Evolutionary conservation across 1,284 basidiomycete species (phyloP), one percentile per base, ranked within the genome.

Genomic region (Marasmius tenuissimus): DNA sequence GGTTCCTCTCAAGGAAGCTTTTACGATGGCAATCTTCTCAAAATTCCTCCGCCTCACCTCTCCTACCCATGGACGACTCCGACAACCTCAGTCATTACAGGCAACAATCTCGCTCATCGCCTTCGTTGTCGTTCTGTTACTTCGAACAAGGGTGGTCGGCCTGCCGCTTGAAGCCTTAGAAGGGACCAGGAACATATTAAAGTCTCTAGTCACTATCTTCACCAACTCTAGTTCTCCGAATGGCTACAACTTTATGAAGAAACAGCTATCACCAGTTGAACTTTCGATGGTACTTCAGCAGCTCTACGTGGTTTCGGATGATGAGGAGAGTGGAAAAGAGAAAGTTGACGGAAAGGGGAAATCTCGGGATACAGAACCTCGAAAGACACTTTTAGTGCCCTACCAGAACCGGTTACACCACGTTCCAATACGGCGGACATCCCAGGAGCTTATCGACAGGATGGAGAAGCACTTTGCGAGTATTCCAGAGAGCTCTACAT

Each of bases 281-380:
- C 73, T 86, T 4, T 68, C 73, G 11, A 69, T 77, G 51, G 81
- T 82, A 0, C 67, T 86, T 45, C 85, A 88, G 71, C 81, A 85
- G 67, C 74, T 87, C 3, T 88, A 88, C 65, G 71, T 81, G 40
- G 40, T 47, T 47, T 14, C 16, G 8, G 45, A 47, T 47, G 45
- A 47, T 20, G 8, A 11, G 8, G 7, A n/a, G 16, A 14, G 16
- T 11, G 77, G 81, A 39, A 80, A 87, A 64, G 87, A 87, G 87
- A 85, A 54, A 56, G 79, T 9, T 16, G 18, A 12, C 58, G 39
- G 48, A 57, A 56, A 60, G 35, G 20, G 18, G 38, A 45, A 40
- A 51, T 20, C 11, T 18, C 56, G 16, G 18, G 20, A 4, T 16
- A 47, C 16, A 47, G 45, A 47, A 59, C 48, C 40, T 20, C 27